phyloP scores from a whole-genome alignment of 495 filamentous ascomycete genomes.

The Daldinia caldariorum region DNA sequence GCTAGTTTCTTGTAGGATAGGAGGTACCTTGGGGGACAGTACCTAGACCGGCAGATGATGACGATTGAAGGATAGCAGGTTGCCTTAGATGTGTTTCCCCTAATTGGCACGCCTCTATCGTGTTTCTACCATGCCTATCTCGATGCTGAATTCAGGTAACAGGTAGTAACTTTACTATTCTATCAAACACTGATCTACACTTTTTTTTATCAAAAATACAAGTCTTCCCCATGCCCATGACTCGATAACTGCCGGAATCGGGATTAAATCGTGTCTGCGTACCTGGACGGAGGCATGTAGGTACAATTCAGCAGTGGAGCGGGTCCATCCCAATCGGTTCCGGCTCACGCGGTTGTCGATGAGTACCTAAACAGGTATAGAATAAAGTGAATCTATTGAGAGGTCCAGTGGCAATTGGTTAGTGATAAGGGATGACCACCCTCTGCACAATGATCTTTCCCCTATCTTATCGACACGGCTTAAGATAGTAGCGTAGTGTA shows the following conservation, averaged over 20 bases:
- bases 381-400: slow-evolving; percentile 28
- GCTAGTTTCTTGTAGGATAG: not conserved
- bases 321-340: slow-evolving; percentile 34
- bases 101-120: not conserved
- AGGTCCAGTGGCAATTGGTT: slow-evolving; percentile 34
- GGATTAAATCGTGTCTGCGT: not conserved
- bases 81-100: not conserved
- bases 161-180: too few species aligned
- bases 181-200: too few species aligned
- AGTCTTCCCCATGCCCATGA: too few species aligned
- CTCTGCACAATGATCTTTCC: too few species aligned
- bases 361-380: slow-evolving; percentile 41
- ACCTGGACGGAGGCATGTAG: not conserved
- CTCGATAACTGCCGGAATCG: slow-evolving; percentile 13
- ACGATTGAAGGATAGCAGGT: too few species aligned
- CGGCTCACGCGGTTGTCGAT: slow-evolving; percentile 43
- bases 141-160: too few species aligned
- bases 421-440: slow-evolving; percentile 32
- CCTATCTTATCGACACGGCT: slow-evolving; percentile 32
- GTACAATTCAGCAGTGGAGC: slow-evolving; percentile 13
- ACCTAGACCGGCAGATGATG: too few species aligned
- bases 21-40: not conserved
- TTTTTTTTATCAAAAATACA: too few species aligned
- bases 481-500: not conserved
- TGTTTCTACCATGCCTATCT: not conserved